These are phyloP conservation scores for Chenopodium album DNA, from an alignment of 148 eudicot species.

Conservation along the genomic window DNA sequence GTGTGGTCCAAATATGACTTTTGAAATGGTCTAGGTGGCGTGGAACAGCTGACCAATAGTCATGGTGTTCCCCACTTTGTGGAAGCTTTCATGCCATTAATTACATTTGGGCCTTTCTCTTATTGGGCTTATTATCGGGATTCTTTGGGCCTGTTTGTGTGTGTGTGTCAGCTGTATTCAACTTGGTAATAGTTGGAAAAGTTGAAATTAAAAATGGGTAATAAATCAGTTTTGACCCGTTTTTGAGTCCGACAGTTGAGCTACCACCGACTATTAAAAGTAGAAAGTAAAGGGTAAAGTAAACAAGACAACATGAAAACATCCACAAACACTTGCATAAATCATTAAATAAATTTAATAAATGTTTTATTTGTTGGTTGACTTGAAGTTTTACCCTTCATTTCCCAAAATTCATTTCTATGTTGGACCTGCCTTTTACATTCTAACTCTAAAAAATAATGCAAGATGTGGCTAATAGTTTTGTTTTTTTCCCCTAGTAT, in stretches of 20 bases:
- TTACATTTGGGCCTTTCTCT: neutral
- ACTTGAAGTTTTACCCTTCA: slow-evolving; percentile 7
- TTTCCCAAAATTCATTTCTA: neutral
- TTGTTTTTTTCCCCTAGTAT: no score
- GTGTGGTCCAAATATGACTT: slow-evolving; percentile 17
- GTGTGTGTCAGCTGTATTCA: slow-evolving; percentile 3
- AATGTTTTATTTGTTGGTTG: neutral
- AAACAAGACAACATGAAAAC: slow-evolving; percentile 6
- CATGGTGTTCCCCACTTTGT: neutral
- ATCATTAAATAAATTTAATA: no score
- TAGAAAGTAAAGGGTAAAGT: neutral
- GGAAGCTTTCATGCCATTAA: slow-evolving; percentile 11
- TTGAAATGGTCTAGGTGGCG: neutral
- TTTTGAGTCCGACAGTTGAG: neutral
- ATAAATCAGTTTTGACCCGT: neutral
- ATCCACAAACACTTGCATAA: slow-evolving; percentile 3
- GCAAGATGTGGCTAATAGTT: no score
- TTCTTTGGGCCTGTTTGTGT: neutral
- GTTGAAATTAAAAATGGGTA: neutral
- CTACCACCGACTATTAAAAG: slow-evolving; percentile 3
- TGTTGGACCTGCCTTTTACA: no score
- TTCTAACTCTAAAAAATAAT: no score
- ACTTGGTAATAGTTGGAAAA: neutral
- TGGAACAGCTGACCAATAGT: slow-evolving; percentile 11
- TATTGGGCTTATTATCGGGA: neutral